These are phyloP conservation scores for Rhizomucor miehei DNA, from an alignment of 371 early-diverging fungal genomes.

Conservation along the genomic window DNA sequence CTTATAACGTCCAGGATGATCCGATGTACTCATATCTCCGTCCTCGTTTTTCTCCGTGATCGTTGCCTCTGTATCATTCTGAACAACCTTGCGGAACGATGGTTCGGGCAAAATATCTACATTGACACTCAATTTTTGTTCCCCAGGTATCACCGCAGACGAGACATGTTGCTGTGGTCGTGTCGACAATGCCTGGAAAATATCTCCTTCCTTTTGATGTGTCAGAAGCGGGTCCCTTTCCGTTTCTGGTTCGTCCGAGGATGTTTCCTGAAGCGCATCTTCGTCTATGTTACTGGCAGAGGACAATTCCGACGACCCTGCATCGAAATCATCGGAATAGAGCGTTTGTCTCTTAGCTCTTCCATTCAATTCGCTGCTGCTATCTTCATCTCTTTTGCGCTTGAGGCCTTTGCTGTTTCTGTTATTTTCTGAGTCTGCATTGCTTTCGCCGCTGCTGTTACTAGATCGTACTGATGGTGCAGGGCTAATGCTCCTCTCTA, in stretches of 20 bases:
- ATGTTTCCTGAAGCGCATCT: slow-evolving; percentile 2
- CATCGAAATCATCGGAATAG: slow-evolving; percentile 3
- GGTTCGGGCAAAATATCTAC: slow-evolving; percentile 38
- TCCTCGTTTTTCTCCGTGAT: slow-evolving; percentile 5
- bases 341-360: neutral
- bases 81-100: slow-evolving; percentile 26
- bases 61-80: neutral
- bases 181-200: slow-evolving; percentile 25
- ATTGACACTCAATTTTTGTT: slow-evolving; percentile 10
- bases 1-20: slow-evolving; percentile 14
- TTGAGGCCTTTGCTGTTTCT: neutral
- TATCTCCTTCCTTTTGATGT: slow-evolving; percentile 25
- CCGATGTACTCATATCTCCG: neutral
- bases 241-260: neutral
- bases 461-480: neutral
- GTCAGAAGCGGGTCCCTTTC: neutral
- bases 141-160: neutral
- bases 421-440: neutral
- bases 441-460: neutral
- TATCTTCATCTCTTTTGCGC: too few relatives aligned
- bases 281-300: neutral
- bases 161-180: slow-evolving; percentile 21
- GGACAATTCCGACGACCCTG: slow-evolving; percentile 4
- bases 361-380: neutral
- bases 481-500: neutral